phyloP scores from a whole-genome alignment of 495 filamentous ascomycete species.

The Aspergillus homomorphus region DNA sequence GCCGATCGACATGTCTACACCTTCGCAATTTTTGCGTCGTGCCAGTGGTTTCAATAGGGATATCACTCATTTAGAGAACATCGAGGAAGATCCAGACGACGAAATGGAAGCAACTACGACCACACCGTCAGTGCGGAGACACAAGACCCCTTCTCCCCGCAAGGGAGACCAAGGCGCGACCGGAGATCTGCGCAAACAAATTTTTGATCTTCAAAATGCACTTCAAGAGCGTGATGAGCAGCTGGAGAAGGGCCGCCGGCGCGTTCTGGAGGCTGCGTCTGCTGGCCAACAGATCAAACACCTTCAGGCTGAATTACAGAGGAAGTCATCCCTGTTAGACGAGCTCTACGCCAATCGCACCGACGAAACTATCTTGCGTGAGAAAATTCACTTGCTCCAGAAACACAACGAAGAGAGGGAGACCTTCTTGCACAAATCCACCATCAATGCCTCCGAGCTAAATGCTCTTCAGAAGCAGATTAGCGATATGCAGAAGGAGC shows the following conservation, averaged over 20 bases:
- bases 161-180: conserved; percentile 20
- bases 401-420: conserved; percentile 33
- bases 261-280: conserved; percentile 38
- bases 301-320: conserved; percentile 38
- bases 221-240: conserved; percentile 40
- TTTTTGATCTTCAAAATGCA: conserved; percentile 34
- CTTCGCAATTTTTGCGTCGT: conserved; percentile 42
- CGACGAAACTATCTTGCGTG: conserved; percentile 29
- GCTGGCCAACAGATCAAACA: conserved; percentile 40
- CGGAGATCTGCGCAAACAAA: conserved; percentile 33
- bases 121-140: conserved; percentile 34
- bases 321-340: conserved; percentile 31
- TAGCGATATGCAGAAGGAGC: conserved; percentile 33
- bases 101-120: conserved; percentile 17
- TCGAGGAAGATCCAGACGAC: conserved; percentile 40
- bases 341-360: conserved; percentile 26
- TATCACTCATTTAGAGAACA: conserved; percentile 40
- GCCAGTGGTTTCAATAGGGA: conserved; percentile 28
- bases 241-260: conserved; percentile 31
- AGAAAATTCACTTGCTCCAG: conserved; percentile 33
- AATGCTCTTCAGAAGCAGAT: conserved; percentile 34
- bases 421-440: conserved; percentile 24
- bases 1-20: conserved; percentile 48
- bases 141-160: conserved; percentile 16
- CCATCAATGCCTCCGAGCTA: conserved; percentile 22